A percentile compares a stretch with the other conserved stretches of the same genome.
Evolutionary conservation across 2,329 filamentous ascomycete species (phyloP).

Genomic region (Arthrobotrys sphaeroides): DNA sequence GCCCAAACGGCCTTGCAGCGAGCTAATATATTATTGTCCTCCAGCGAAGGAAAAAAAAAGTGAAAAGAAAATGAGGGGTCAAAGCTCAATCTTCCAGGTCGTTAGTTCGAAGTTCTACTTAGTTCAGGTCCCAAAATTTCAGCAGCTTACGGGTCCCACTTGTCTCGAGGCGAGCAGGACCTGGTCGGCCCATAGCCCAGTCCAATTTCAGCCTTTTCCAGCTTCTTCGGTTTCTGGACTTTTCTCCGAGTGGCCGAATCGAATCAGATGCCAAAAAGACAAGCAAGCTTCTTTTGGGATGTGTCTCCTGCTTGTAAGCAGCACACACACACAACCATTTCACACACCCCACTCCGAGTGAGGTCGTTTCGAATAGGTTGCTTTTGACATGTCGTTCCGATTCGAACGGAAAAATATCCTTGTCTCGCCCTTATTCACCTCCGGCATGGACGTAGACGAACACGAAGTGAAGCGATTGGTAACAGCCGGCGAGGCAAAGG

Average conservation of each 20-base stretch:
- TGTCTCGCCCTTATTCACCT: slow-evolving; percentile 21
- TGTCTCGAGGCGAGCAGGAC: slow-evolving; percentile 26
- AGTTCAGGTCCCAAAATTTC: slow-evolving; percentile 42
- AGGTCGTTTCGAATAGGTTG: slow-evolving; percentile 50
- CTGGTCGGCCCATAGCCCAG: neutral
- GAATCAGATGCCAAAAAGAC: slow-evolving; percentile 15
- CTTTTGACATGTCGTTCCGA: slow-evolving; percentile 52
- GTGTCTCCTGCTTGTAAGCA: slow-evolving; percentile 36
- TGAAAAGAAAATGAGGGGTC: slow-evolving; percentile 52
- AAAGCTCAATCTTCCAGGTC: slow-evolving; percentile 28
- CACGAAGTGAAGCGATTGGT: slow-evolving; percentile 51
- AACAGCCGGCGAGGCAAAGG: slow-evolving; percentile 10
- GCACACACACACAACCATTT: neutral
- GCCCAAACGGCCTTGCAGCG: slow-evolving; percentile 35
- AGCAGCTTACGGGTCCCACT: slow-evolving; percentile 25
- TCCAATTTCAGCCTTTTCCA: slow-evolving; percentile 16
- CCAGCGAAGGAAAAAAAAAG: no score
- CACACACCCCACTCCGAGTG: slow-evolving; percentile 31
- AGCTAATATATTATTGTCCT: no score
- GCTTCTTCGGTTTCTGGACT: slow-evolving; percentile 1
- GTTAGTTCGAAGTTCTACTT: no score
- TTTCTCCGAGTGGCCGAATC: slow-evolving; percentile 51
- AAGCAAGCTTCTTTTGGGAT: slow-evolving; percentile 29
- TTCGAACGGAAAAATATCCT: slow-evolving; percentile 53
- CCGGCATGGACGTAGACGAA: slow-evolving; percentile 18